Conservation (phyloP, 352 stramenopile genomes). For the Bremia lactucae region DNA sequence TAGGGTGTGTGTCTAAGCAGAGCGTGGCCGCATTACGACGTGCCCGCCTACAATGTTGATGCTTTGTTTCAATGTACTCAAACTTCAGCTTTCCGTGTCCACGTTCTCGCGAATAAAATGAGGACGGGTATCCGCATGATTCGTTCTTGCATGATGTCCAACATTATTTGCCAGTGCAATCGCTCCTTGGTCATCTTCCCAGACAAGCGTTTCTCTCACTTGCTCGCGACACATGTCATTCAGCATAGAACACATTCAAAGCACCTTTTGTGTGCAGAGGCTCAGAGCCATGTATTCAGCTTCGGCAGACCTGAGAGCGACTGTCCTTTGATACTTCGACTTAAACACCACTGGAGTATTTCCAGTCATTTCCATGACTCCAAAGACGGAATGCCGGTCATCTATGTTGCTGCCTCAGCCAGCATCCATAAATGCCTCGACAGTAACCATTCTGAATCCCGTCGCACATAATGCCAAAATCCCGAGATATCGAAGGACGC, state of each 20-base stretch:
- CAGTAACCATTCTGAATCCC: background rate
- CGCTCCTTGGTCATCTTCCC: background rate
- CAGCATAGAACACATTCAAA: background rate
- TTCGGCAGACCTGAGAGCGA: background rate
- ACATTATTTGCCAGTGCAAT: background rate
- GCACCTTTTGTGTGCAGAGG: background rate
- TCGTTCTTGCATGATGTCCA: background rate
- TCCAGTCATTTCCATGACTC: constrained; percentile 2
- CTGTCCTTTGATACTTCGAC: constrained; percentile 2
- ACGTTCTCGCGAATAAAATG: background rate
- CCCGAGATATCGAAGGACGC: background rate
- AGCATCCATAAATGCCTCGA: constrained; percentile 6
- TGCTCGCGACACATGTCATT: constrained; percentile 1
- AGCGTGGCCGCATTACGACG: no score
- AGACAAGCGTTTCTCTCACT: background rate
- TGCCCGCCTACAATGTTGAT: no score
- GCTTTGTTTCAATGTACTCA: background rate
- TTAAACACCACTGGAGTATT: constrained; percentile 11
- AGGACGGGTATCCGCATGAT: background rate
- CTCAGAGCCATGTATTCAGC: background rate
- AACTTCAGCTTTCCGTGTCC: background rate
- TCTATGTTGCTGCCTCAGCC: constrained; percentile 7
- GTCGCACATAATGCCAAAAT: background rate
- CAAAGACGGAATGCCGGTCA: background rate
- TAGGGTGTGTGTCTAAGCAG: no score